Percentiles rank a stretch among this genome's conserved stretches.
Evolutionary conservation across 1,284 basidiomycete species (phyloP).

Genomic region (Sporisorium scitamineum): DNA sequence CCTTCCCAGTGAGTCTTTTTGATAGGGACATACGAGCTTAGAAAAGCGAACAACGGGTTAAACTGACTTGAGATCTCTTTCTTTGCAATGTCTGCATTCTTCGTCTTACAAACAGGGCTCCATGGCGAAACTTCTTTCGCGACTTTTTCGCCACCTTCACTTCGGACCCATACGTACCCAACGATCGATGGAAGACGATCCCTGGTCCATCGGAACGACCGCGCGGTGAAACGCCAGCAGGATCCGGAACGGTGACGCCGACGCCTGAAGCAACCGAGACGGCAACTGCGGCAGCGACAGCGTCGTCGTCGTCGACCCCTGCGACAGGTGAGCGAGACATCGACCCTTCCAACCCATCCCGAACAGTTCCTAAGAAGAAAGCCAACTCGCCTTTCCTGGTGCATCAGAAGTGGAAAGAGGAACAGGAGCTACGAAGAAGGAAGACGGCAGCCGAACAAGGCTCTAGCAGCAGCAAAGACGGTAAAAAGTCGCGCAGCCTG

Average conservation of each 20-base stretch:
- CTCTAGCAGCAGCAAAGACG: slow-evolving; percentile 21
- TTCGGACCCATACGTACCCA: slow-evolving; percentile 41
- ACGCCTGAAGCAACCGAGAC: slow-evolving; percentile 29
- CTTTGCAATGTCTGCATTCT: not conserved
- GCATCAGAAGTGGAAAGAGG: slow-evolving; percentile 61
- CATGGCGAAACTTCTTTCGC: slow-evolving; percentile 66
- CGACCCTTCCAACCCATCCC: slow-evolving; percentile 60
- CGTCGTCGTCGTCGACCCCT: slow-evolving; percentile 10
- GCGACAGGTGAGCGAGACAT: slow-evolving; percentile 56
- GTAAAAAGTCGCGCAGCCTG: not conserved
- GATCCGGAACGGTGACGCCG: slow-evolving; percentile 49
- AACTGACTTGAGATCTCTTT: slow-evolving; percentile 1
- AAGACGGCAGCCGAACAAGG: slow-evolving; percentile 34
- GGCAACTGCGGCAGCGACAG: slow-evolving; percentile 1
- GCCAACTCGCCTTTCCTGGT: slow-evolving; percentile 61
- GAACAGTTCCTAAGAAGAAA: slow-evolving; percentile 63
- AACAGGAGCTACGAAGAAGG: slow-evolving; percentile 51
- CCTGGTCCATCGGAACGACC: slow-evolving; percentile 47
- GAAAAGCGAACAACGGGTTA: not conserved
- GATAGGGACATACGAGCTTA: not conserved
- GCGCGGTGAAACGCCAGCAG: slow-evolving; percentile 46
- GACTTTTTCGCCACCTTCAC: slow-evolving; percentile 60
- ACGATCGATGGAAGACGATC: slow-evolving; percentile 45
- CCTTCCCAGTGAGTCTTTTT: slow-evolving; percentile 55
- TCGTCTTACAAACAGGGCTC: slow-evolving; percentile 36